Evolutionary conservation across 2,329 filamentous ascomycete species (phyloP).

Genomic region (Alternaria sp.): DNA sequence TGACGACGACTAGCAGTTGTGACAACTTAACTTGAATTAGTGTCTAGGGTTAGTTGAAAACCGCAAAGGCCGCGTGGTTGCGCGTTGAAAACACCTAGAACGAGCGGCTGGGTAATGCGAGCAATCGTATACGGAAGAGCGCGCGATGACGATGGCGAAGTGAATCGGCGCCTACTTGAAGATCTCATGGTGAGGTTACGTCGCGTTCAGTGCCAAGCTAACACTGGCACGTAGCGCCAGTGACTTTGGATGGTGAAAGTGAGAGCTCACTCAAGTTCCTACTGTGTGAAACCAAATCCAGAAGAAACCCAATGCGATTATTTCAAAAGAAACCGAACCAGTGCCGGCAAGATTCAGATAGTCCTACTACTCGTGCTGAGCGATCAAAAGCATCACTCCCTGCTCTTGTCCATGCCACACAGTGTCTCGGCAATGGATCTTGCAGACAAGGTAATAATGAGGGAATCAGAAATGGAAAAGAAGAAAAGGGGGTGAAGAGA

Average conservation of each 20-base stretch:
- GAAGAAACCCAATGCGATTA: neutral
- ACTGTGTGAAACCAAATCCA: conserved; percentile 7
- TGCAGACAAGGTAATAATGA: neutral
- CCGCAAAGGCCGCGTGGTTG: neutral
- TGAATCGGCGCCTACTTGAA: neutral
- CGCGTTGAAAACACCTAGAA: neutral
- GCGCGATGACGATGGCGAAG: neutral
- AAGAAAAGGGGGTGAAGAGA: neutral
- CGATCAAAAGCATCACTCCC: neutral
- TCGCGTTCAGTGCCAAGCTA: conserved; percentile 4
- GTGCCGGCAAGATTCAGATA: neutral
- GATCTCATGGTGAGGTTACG: conserved; percentile 9
- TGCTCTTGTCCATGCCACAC: neutral
- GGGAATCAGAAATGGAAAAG: neutral
- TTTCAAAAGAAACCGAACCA: neutral
- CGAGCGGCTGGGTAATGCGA: neutral
- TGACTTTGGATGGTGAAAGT: conserved; percentile 8
- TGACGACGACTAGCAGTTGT: neutral
- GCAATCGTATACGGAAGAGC: neutral
- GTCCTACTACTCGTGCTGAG: neutral
- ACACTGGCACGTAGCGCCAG: neutral
- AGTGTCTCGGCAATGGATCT: neutral
- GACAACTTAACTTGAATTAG: neutral
- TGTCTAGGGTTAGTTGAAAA: neutral
- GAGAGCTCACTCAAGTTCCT: neutral